Conservation (phyloP, 441 rosid genomes). For the Omphalea diandra region DNA sequence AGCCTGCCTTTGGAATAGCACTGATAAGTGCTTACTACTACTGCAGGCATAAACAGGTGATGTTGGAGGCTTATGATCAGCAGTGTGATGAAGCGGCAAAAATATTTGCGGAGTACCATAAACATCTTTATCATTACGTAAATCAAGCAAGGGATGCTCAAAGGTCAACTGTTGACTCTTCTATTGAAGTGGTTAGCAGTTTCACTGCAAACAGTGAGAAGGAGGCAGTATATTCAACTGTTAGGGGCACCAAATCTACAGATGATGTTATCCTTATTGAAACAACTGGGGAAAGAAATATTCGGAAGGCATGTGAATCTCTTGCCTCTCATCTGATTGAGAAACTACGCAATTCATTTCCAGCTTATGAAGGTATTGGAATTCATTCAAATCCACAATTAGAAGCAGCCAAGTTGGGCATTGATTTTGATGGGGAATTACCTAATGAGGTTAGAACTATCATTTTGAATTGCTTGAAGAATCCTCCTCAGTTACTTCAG, state of each 20-base stretch:
- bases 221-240: slow-evolving; percentile 88
- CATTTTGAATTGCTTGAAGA: slow-evolving; percentile 58
- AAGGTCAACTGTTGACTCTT: slow-evolving; percentile 54
- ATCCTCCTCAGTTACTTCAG: slow-evolving; percentile 80
- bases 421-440: slow-evolving; percentile 79
- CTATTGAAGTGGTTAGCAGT: slow-evolving; percentile 51
- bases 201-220: slow-evolving; percentile 49
- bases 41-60: slow-evolving; percentile 82
- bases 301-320: slow-evolving; percentile 82
- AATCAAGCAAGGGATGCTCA: slow-evolving; percentile 83
- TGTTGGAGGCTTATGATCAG: slow-evolving; percentile 86
- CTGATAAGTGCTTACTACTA: slow-evolving; percentile 16
- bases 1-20: slow-evolving; percentile 1
- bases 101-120: slow-evolving; percentile 89
- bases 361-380: slow-evolving; percentile 92
- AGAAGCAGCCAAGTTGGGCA: slow-evolving; percentile 74
- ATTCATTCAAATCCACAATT: slow-evolving; percentile 72
- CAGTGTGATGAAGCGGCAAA: slow-evolving; percentile 93
- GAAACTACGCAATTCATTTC: slow-evolving; percentile 67
- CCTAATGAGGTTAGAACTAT: slow-evolving; percentile 69
- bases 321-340: slow-evolving; percentile 69
- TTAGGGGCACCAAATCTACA: slow-evolving; percentile 70
- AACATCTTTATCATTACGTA: slow-evolving; percentile 63
- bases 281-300: slow-evolving; percentile 71
- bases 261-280: slow-evolving; percentile 90